Conservation (phyloP, 1,139 yeast genomes). For the Geotrichum siamense region DNA sequence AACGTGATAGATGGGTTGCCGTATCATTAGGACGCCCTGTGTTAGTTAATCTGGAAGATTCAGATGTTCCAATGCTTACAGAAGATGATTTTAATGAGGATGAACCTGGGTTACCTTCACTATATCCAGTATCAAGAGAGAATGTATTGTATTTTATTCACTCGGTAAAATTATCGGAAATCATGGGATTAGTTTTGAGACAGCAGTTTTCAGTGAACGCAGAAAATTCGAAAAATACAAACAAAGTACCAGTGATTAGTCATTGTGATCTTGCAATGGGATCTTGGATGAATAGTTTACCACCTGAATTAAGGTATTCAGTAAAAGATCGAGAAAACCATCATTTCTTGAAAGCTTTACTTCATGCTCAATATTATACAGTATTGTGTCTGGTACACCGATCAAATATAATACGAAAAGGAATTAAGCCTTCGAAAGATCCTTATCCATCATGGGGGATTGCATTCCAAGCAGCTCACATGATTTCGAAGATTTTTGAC, state of each 20-base stretch:
- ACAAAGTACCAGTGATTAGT: constrained; percentile 50
- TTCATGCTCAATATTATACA: constrained; percentile 68
- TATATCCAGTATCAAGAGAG: constrained; percentile 43
- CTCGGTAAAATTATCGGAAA: constrained; percentile 60
- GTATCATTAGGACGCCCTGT: constrained; percentile 73
- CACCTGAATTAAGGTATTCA: constrained; percentile 55
- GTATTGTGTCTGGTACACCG: constrained; percentile 65
- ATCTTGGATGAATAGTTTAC: constrained; percentile 66
- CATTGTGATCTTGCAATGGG: constrained; percentile 78
- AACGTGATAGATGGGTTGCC: constrained; percentile 62
- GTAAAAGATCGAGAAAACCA: constrained; percentile 46
- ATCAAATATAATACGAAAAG: constrained; percentile 51
- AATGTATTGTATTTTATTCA: constrained; percentile 56
- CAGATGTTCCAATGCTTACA: constrained; percentile 69
- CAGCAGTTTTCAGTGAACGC: constrained; percentile 70
- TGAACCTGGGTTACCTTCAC: constrained; percentile 42
- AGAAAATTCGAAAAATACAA: constrained; percentile 43
- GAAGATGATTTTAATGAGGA: constrained; percentile 57
- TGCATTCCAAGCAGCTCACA: constrained; percentile 76
- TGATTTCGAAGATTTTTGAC: constrained; percentile 62
- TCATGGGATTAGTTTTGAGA: constrained; percentile 61
- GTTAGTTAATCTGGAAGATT: constrained; percentile 62
- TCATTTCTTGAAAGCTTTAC: constrained; percentile 52
- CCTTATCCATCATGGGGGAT: constrained; percentile 80
- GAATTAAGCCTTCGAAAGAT: constrained; percentile 37